A percentile compares a stretch with the other conserved stretches of the same genome.
Evolutionary conservation across 148 eudicot species (phyloP).

Genomic region (Euryodendron excelsum): DNA sequence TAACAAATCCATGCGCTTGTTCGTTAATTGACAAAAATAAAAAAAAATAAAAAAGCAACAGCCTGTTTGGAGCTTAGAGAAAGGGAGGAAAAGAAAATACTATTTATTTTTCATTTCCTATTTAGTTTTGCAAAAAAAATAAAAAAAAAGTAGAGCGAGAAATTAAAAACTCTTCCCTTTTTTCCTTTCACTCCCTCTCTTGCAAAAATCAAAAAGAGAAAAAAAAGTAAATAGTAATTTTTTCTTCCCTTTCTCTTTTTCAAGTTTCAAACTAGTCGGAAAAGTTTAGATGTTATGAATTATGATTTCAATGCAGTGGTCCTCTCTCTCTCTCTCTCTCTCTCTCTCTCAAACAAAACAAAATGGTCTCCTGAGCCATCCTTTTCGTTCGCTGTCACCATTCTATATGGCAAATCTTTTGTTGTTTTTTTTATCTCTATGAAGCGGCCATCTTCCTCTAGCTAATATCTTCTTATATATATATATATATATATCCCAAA

Average conservation of each 20-base stretch:
- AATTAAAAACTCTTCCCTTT: too few species aligned
- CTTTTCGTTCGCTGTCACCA: slow-evolving; percentile 14
- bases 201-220: too few species aligned
- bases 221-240: neutral
- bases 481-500: neutral
- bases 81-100: too few species aligned
- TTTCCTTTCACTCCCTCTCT: too few species aligned
- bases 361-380: slow-evolving; percentile 19
- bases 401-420: neutral
- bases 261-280: neutral
- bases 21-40: too few species aligned
- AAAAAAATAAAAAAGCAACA: too few species aligned
- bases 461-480: neutral
- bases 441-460: neutral
- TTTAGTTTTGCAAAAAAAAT: too few species aligned
- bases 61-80: too few species aligned
- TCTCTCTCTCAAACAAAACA: slow-evolving; percentile 3
- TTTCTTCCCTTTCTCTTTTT: too few species aligned
- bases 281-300: neutral
- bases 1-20: too few species aligned
- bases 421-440: neutral
- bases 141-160: too few species aligned
- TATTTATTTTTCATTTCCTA: too few species aligned
- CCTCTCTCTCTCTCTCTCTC: slow-evolving; percentile 7
- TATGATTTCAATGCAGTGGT: slow-evolving; percentile 9